phyloP scores from a whole-genome alignment of 2,329 filamentous ascomycete species.

The Nectriaceae sp. region DNA sequence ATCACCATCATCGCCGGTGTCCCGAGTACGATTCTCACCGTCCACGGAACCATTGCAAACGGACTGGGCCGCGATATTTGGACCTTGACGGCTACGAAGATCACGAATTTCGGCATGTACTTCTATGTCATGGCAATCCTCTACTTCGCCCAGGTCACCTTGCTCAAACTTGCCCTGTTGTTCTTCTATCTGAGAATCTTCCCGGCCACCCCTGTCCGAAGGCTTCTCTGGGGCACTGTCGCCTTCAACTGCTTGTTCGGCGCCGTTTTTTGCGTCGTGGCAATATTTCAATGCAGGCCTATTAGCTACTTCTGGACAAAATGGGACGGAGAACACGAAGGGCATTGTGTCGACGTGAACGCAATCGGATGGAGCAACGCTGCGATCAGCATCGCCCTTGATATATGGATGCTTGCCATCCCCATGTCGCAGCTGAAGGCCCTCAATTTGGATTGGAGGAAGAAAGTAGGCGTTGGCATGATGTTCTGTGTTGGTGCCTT shows the following conservation, averaged over 20 bases:
- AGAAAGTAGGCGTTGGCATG: conserved; percentile 49
- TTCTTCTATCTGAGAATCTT: conserved; percentile 60
- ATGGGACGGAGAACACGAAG: conserved; percentile 51
- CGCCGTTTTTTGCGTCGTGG: conserved; percentile 42
- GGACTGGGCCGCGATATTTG: conserved; percentile 55
- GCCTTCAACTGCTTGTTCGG: conserved; percentile 42
- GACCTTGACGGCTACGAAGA: conserved; percentile 42
- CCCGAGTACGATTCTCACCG: conserved; percentile 32
- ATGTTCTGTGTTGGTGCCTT: conserved; percentile 56
- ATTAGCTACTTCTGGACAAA: conserved; percentile 53
- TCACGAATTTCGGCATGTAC: conserved; percentile 45
- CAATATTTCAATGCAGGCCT: conserved; percentile 53
- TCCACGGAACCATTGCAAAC: conserved; percentile 34
- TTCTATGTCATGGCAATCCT: conserved; percentile 46
- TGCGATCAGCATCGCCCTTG: conserved; percentile 52
- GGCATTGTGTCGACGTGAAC: conserved; percentile 52
- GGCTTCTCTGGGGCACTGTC: conserved; percentile 45
- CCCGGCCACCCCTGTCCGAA: conserved; percentile 39
- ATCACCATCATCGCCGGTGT: conserved; percentile 29
- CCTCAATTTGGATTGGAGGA: conserved; percentile 47
- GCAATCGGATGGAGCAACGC: conserved; percentile 53
- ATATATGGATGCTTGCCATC: conserved; percentile 53
- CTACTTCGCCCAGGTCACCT: conserved; percentile 48
- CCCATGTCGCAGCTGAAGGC: conserved; percentile 47
- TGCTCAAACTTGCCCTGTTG: conserved; percentile 54